Evolutionary conservation across 2,329 filamentous ascomycete species (phyloP).

Genomic region (Aureobasidium sp.): DNA sequence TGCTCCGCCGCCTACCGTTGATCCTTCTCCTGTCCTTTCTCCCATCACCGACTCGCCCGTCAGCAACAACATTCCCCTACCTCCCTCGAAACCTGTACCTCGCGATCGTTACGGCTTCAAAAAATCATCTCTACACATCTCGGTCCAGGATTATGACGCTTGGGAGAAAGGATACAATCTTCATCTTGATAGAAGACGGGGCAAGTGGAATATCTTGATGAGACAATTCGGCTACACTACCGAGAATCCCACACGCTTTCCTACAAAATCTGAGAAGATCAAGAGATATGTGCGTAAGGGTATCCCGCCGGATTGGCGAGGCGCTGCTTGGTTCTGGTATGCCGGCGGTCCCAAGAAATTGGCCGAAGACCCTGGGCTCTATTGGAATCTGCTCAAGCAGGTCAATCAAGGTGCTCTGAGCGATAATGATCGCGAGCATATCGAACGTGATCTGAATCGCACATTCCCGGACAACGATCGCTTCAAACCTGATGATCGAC

Average conservation of each 20-base stretch:
- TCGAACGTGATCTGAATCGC: slow-evolving; percentile 85
- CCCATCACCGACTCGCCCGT: neutral
- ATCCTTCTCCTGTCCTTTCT: neutral
- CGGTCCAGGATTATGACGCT: slow-evolving; percentile 46
- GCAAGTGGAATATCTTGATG: slow-evolving; percentile 68
- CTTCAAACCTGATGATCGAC: slow-evolving; percentile 62
- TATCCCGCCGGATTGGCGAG: slow-evolving; percentile 86
- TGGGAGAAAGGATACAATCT: slow-evolving; percentile 71
- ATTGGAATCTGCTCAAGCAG: slow-evolving; percentile 59
- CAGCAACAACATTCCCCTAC: neutral
- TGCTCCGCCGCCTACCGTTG: neutral
- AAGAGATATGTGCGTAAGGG: slow-evolving; percentile 90
- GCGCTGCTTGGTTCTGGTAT: slow-evolving; percentile 96
- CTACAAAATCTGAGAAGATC: slow-evolving; percentile 69
- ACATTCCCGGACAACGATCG: slow-evolving; percentile 91
- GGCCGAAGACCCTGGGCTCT: slow-evolving; percentile 67
- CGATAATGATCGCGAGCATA: slow-evolving; percentile 74
- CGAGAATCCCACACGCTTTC: slow-evolving; percentile 66
- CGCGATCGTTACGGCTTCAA: slow-evolving; percentile 89
- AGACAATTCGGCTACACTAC: slow-evolving; percentile 40
- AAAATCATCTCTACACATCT: slow-evolving; percentile 69
- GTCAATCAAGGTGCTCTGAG: slow-evolving; percentile 56
- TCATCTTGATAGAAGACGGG: slow-evolving; percentile 64
- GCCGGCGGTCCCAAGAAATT: slow-evolving; percentile 76
- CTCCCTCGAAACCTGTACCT: slow-evolving; percentile 23